These are phyloP conservation scores for Phialocephala sp. DNA, from an alignment of 2,329 filamentous ascomycete species.

Conservation along the genomic window DNA sequence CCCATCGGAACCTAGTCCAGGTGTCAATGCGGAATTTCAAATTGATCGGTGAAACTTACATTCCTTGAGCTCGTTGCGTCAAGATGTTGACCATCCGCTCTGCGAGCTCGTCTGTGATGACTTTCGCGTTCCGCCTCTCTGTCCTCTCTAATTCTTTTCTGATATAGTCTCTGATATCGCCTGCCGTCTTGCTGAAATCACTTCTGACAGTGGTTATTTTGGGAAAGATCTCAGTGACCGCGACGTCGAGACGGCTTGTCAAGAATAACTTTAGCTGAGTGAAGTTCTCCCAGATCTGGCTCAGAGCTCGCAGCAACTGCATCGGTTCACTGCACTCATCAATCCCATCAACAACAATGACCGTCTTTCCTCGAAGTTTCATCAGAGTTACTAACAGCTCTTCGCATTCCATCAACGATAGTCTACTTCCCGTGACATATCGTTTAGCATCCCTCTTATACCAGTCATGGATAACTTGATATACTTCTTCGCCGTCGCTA, in stretches of 20 bases:
- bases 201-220: not conserved
- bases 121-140: not conserved
- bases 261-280: not conserved
- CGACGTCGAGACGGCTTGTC: not conserved
- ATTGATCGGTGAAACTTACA: not conserved
- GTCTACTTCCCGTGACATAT: not conserved
- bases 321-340: not conserved
- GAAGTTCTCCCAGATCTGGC: slow-evolving; percentile 18
- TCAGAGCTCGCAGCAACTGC: slow-evolving; percentile 17
- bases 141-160: not conserved
- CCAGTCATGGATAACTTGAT: not conserved
- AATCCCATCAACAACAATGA: not conserved
- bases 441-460: not conserved
- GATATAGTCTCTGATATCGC: not conserved
- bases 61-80: slow-evolving; percentile 23
- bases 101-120: not conserved
- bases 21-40: no score
- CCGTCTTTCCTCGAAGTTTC: slow-evolving; percentile 13
- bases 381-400: slow-evolving; percentile 18
- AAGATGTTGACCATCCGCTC: slow-evolving; percentile 18
- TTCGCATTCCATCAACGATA: slow-evolving; percentile 11
- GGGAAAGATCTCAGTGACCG: not conserved
- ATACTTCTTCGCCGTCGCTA: not conserved
- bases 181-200: not conserved
- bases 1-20: slow-evolving; percentile 19